A percentile compares a stretch with the other conserved stretches of the same genome.
These are phyloP conservation scores for Apiospora pterosperma DNA, from an alignment of 2,329 filamentous ascomycete genomes.

Conservation along the genomic window DNA sequence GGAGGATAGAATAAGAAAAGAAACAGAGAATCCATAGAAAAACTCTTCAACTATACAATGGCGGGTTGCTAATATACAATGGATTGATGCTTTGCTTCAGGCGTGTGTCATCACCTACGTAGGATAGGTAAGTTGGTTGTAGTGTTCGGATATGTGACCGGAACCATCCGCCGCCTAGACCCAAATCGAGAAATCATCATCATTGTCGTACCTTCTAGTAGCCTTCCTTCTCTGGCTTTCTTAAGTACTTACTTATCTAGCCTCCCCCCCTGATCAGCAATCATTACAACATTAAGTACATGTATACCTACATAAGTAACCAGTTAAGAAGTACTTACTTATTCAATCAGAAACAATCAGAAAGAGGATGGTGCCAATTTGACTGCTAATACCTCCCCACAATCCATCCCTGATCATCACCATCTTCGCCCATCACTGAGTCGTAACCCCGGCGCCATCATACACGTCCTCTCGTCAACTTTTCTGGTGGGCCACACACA, in stretches of 20 bases:
- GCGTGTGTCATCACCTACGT: not conserved
- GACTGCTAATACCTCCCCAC: not conserved
- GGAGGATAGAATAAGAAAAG: not conserved
- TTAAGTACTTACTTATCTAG: too few relatives aligned
- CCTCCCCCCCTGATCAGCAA: not conserved
- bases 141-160: not conserved
- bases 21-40: not conserved
- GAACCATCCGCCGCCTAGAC: not conserved
- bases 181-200: not conserved
- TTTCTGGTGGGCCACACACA: not conserved
- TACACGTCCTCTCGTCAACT: not conserved
- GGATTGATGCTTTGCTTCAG: not conserved
- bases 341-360: not conserved
- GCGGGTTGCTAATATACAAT: not conserved
- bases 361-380: not conserved
- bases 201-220: not conserved
- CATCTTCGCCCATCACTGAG: not conserved
- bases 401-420: not conserved
- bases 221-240: not conserved
- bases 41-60: slow-evolving; percentile 1
- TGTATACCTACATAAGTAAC: too few relatives aligned
- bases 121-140: not conserved
- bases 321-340: too few relatives aligned
- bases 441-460: not conserved
- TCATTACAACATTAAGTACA: too few relatives aligned